Evolutionary conservation across 345 rosid species (phyloP), one percentile per base, ranked within the genome.

Genomic region (Pistacia atlantica): DNA sequence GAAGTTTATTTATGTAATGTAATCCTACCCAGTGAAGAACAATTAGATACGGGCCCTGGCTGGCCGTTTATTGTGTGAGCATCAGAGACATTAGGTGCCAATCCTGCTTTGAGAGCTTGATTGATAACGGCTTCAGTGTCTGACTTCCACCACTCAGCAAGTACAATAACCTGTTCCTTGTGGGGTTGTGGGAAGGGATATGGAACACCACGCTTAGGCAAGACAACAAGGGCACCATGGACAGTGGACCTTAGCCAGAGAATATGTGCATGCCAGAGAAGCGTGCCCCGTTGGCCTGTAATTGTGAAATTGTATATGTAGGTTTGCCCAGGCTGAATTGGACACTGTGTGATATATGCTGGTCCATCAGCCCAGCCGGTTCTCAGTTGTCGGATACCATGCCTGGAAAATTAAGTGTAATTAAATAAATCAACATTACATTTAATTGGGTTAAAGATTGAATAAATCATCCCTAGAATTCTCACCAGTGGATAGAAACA

Each of bases 291-390:
- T 78, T 95, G 99, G 45, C 98, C 98, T 4, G 96, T 90, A 42
- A 95, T 67, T n/a, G 97, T 93, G 83, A 91, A 95, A 74, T 93
- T 95, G 86, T 95, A 93, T 8, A 86, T 68, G 63, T 86, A 95
- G 71, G 66, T 86, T 67, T 93, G 96, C 55, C 92, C 89, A 1
- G 98, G 81, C 82, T 81, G 98, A 70, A 95, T 92, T 7, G 99
- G 99, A 75, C 98, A 93, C 68, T 95, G 98, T 3, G 97, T 95
- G 4, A 93, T 91, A 83, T 87, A 93, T 10, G 98, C 99, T 0
- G 98, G 99, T 11, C 99, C 98, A 78, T 95, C 99, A 3, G 99
- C 92, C 99, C 99, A 95, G 0, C 93, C 93, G 0, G 93, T 92
- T 56, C 97, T 79, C n/a, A 95, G 62, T 63, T 95, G 98, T 72